These are phyloP conservation scores for Claviceps quebecensis DNA, from an alignment of 2,329 filamentous ascomycete species.

Conservation along the genomic window DNA sequence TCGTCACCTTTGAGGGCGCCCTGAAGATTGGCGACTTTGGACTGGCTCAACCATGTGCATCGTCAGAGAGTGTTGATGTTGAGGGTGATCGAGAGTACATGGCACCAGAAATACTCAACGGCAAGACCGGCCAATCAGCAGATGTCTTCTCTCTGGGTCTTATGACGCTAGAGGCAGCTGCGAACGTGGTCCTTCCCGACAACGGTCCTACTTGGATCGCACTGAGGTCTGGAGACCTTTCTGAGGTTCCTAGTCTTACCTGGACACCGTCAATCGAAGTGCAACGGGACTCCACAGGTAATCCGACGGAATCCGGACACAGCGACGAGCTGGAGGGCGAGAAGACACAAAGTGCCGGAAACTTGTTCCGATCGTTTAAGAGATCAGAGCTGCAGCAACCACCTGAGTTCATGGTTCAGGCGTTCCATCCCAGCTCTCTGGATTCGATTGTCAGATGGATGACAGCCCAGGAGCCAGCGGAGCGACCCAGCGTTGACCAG, in stretches of 20 bases:
- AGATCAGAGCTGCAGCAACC: conserved; percentile 44
- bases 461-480: conserved; percentile 60
- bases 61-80: conserved; percentile 61
- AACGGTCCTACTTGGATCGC: conserved; percentile 87
- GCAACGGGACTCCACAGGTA: conserved; percentile 55
- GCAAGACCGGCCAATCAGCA: conserved; percentile 75
- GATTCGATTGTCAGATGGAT: conserved; percentile 79
- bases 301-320: conserved; percentile 17
- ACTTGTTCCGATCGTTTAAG: conserved; percentile 31
- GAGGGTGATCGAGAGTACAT: conserved; percentile 97
- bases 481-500: conserved; percentile 62
- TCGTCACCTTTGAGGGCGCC: conserved; percentile 67
- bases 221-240: conserved; percentile 76
- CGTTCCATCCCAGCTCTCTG: conserved; percentile 56
- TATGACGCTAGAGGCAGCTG: conserved; percentile 87
- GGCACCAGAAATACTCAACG: conserved; percentile 78
- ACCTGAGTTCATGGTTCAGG: conserved; percentile 79
- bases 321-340: conserved; percentile 20
- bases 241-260: conserved; percentile 75
- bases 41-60: conserved; percentile 67
- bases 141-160: conserved; percentile 91
- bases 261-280: conserved; percentile 61
- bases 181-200: conserved; percentile 85
- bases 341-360: conserved; percentile 19
- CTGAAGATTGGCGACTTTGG: conserved; percentile 83